Evolutionary conservation across 106 monocot genomes (phyloP).

Genomic region (Agapanthus africanus): DNA sequence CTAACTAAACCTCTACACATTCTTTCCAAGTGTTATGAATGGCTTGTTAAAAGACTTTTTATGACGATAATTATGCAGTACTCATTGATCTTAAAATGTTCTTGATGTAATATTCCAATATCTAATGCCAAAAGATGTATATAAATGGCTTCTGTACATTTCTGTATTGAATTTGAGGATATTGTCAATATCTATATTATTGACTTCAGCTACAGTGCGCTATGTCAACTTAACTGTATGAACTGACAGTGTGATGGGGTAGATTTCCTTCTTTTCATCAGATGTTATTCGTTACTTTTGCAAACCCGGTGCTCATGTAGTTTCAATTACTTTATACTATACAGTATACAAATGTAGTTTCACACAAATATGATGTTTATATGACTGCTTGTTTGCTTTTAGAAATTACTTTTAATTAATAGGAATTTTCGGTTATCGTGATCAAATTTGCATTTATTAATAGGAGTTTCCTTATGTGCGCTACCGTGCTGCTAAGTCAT

Average conservation of each 20-base stretch:
- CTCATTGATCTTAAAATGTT: not conserved
- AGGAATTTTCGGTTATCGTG: not conserved
- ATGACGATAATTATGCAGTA: constrained; percentile 1
- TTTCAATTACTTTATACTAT: too few species aligned
- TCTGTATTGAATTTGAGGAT: too few species aligned
- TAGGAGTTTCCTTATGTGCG: constrained; percentile 73
- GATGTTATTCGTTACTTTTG: too few species aligned
- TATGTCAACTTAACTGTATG: too few species aligned
- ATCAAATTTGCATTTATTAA: not conserved
- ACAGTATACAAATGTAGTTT: too few species aligned
- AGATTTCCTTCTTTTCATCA: too few species aligned
- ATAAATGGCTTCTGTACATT: too few species aligned
- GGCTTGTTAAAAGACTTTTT: not conserved
- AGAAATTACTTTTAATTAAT: not conserved
- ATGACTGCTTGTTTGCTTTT: not conserved
- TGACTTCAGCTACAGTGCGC: too few species aligned
- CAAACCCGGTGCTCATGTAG: too few species aligned
- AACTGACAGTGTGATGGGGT: too few species aligned
- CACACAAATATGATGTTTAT: not conserved
- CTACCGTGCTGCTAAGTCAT: constrained; percentile 56
- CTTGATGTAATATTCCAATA: not conserved
- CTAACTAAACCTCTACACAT: not conserved
- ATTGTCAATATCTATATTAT: too few species aligned
- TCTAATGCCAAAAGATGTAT: not conserved
- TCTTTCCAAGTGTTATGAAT: not conserved